phyloP scores from a whole-genome alignment of 2,329 filamentous ascomycete genomes.

The Alternaria solani region DNA sequence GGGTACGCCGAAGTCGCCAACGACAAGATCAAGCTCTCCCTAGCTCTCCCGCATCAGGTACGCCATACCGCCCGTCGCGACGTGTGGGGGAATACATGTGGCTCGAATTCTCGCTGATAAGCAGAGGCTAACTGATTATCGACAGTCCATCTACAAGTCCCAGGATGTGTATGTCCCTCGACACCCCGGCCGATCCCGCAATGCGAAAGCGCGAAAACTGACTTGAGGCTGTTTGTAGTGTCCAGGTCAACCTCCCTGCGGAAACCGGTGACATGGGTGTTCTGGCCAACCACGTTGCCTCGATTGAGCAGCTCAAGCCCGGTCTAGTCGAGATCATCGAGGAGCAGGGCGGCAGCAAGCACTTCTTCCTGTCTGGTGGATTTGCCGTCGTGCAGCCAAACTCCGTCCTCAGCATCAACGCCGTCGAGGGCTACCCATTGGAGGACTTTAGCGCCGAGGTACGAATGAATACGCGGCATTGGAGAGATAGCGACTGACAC shows the following conservation, averaged over 20 bases:
- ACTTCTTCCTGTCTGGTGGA: slow-evolving; percentile 98
- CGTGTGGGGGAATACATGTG: slow-evolving; percentile 8
- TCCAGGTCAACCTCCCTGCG: slow-evolving; percentile 98
- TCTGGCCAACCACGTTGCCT: slow-evolving; percentile 97
- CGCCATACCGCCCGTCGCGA: slow-evolving; percentile 49
- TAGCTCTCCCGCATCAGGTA: slow-evolving; percentile 99
- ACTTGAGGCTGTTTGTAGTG: slow-evolving; percentile 60
- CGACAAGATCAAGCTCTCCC: slow-evolving; percentile 89
- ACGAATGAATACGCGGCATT: slow-evolving; percentile 19
- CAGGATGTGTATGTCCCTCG: slow-evolving; percentile 70
- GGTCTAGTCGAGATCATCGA: slow-evolving; percentile 95
- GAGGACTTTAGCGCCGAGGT: slow-evolving; percentile 95
- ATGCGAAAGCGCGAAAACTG: slow-evolving; percentile 39
- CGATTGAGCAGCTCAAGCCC: slow-evolving; percentile 98
- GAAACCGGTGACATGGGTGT: slow-evolving; percentile 99
- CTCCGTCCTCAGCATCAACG: slow-evolving; percentile 96
- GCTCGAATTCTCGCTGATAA: background rate
- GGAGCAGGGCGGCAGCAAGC: slow-evolving; percentile 89
- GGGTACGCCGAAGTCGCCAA: slow-evolving; percentile 74
- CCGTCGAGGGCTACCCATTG: slow-evolving; percentile 90
- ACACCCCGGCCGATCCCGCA: slow-evolving; percentile 37
- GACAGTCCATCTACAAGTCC: slow-evolving; percentile 73
- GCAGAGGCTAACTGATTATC: slow-evolving; percentile 35
- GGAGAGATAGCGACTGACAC: slow-evolving; percentile 23
- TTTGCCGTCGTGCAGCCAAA: slow-evolving; percentile 97